phyloP scores from a whole-genome alignment of 169 alveolate species.

The Eimeria sp. region DNA sequence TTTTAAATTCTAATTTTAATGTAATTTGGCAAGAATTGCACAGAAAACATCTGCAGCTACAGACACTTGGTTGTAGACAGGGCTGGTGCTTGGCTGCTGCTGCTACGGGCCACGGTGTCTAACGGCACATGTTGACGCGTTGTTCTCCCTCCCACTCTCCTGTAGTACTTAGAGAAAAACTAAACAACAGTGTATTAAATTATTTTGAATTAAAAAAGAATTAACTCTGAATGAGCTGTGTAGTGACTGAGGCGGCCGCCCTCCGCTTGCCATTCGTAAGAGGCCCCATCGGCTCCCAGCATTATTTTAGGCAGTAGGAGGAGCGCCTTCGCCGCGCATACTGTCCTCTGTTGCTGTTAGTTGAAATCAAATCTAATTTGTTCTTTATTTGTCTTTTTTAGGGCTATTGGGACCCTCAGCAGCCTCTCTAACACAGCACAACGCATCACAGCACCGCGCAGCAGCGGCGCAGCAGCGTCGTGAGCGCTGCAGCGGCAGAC shows the following conservation, averaged over 20 bases:
- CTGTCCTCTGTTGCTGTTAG: neutral
- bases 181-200: no score
- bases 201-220: no score
- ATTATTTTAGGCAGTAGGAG: no score
- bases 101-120: no score
- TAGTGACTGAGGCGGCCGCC: slow-evolving; percentile 7
- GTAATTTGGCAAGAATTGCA: no score
- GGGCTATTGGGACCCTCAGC: neutral
- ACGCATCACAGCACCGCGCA: neutral
- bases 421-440: neutral
- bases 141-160: neutral
- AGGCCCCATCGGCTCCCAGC: no score
- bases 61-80: no score
- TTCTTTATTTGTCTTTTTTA: neutral
- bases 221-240: neutral
- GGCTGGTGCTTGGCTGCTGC: no score
- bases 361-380: neutral
- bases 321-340: neutral
- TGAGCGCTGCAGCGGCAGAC: neutral
- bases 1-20: no score
- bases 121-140: no score
- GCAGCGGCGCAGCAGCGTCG: slow-evolving; percentile 29
- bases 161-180: neutral
- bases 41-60: no score
- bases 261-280: neutral